Base-by-base conservation (phyloP, 2,329 filamentous ascomycete species). In the Penicillium crustosum region DNA sequence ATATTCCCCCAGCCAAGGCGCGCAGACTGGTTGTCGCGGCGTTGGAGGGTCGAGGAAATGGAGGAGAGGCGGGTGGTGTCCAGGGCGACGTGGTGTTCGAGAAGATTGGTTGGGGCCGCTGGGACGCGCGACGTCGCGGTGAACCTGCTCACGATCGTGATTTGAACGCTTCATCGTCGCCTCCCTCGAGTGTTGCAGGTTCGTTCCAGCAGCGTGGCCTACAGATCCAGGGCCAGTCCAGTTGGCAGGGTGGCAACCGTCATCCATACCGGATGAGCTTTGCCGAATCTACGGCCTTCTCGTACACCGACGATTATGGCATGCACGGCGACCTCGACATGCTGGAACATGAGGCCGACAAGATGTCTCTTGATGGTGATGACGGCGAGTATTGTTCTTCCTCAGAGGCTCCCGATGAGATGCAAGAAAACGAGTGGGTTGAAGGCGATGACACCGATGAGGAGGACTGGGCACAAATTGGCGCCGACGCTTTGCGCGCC, bases 31-130 rank as follows among this genome's bases (percentile, higher is more conserved):
- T 97, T 6, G 93, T 97, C n/a, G 89, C 89, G 58, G 93, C 93
- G 59, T 79, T 97, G 65, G 93, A 97, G 78, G 89, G 90, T 67
- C 88, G 90, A 67, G 80, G 80, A n/a, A 81, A 78, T 47, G 82
- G 81, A 55, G 82, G 81, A 48, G 75, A 77, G 55, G 78, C 78
- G 44, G 79, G 78, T 61, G 83, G 83, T 62, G 76, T 77, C 55
- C 82, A 86, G 63, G 82, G 83, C 58, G 85, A 86, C 49, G 73
- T 79, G 58, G 64, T 79, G 54, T 97, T 96, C 72, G 90, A 95
- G 75, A 97, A 97, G 81, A 91, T 97, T 58, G 93, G 93, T 70
- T 97, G 93, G 93, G 94, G 94, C 59, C 87, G 92, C 65, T 99
- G 93, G 93, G 90, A 95, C 75, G 94, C 93, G 61, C 87, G 87